Percentiles rank a stretch among this genome's conserved stretches.
phyloP scores from a whole-genome alignment of 2,329 filamentous ascomycete genomes.

The Fusarium sp. region DNA sequence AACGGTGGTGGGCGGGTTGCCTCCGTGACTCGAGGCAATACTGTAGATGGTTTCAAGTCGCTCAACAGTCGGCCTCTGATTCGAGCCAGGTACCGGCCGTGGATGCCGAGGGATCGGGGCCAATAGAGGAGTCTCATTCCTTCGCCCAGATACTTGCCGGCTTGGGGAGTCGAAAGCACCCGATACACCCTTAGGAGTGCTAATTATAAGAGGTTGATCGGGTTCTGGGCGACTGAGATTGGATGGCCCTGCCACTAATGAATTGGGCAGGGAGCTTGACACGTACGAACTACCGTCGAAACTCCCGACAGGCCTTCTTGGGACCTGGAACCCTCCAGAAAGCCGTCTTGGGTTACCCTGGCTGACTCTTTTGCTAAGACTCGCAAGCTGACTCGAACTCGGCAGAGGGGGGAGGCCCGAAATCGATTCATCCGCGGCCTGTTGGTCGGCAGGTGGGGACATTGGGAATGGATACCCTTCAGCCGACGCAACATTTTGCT shows the following conservation, averaged over 20 bases:
- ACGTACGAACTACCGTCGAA: conserved; percentile 39
- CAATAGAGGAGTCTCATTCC: conserved; percentile 57
- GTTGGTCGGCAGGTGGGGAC: conserved; percentile 42
- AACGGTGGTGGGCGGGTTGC: conserved; percentile 11
- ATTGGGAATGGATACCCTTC: conserved; percentile 54
- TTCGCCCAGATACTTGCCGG: conserved; percentile 45
- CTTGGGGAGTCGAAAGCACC: conserved; percentile 61
- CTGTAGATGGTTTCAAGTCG: conserved; percentile 66
- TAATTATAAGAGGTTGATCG: conserved; percentile 68
- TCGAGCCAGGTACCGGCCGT: conserved; percentile 47
- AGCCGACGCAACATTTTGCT: conserved; percentile 28
- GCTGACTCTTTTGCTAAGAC: conserved; percentile 50
- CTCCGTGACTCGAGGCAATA: conserved; percentile 36
- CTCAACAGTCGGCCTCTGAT: conserved; percentile 57
- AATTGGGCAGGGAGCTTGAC: conserved; percentile 31
- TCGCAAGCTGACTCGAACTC: conserved; percentile 51
- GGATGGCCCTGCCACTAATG: conserved; percentile 24
- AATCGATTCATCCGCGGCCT: conserved; percentile 46
- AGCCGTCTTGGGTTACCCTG: conserved; percentile 52
- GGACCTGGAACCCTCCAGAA: conserved; percentile 54
- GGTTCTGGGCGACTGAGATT: conserved; percentile 39
- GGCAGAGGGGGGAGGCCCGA: conserved; percentile 51
- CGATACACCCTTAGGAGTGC: conserved; percentile 64
- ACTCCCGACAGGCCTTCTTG: conserved; percentile 52
- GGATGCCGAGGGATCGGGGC: conserved; percentile 64